Evolutionary conservation across 495 filamentous ascomycete genomes (phyloP).

Genomic region (Parachaetomium inaequale): DNA sequence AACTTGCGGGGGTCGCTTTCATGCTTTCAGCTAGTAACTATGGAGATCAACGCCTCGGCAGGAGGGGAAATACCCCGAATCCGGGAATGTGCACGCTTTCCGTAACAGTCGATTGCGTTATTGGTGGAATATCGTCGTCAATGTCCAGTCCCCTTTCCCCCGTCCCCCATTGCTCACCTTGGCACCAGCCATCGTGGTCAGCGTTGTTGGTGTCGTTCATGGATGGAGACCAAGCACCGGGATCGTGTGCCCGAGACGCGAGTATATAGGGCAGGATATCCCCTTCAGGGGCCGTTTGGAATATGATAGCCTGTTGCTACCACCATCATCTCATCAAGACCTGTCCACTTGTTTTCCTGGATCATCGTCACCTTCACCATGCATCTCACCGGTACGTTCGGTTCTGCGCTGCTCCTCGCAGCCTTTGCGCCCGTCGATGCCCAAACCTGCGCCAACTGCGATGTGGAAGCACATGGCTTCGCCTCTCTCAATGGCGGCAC

Average conservation of each 20-base stretch:
- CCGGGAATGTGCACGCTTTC: too few species aligned
- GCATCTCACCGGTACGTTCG: neutral
- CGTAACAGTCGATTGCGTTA: too few species aligned
- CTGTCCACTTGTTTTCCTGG: neutral
- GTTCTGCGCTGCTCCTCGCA: neutral
- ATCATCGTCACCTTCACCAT: neutral
- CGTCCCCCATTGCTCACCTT: too few species aligned
- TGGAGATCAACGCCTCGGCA: too few species aligned
- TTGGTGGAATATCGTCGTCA: too few species aligned
- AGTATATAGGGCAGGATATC: neutral
- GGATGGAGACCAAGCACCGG: neutral
- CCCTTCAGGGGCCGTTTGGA: neutral
- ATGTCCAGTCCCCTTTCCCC: too few species aligned
- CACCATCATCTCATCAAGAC: neutral
- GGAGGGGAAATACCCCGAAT: too few species aligned
- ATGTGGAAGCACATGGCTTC: neutral
- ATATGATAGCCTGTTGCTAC: neutral
- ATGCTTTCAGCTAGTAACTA: too few species aligned
- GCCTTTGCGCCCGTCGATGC: neutral
- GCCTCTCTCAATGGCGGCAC: neutral
- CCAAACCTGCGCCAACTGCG: neutral
- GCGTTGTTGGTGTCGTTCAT: neutral
- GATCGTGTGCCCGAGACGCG: neutral
- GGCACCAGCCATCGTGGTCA: neutral
- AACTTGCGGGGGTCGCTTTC: too few species aligned